Percentiles rank a stretch among this genome's conserved stretches.
Evolutionary conservation across 1,284 basidiomycete species (phyloP).

Genomic region (Apiotrichum siamense): DNA sequence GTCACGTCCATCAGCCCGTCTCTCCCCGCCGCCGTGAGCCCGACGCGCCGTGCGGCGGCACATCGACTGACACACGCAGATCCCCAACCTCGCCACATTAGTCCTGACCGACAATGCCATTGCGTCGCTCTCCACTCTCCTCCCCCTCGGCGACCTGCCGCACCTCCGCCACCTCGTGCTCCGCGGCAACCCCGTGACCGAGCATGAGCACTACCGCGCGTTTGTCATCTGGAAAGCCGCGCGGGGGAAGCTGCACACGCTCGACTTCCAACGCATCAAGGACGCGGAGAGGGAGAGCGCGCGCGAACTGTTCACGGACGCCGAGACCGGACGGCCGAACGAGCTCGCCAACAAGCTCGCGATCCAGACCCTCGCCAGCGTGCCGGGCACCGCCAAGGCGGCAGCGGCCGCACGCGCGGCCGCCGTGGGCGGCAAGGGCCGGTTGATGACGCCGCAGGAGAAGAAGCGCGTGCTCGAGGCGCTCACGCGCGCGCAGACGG

Average conservation of each 20-base stretch:
- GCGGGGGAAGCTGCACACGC: conserved; percentile 64
- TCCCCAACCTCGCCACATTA: conserved; percentile 47
- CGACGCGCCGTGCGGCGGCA: conserved; percentile 8
- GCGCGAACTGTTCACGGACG: conserved; percentile 67
- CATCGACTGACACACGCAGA: conserved; percentile 22
- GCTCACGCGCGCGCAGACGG: conserved; percentile 80
- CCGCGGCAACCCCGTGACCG: conserved; percentile 82
- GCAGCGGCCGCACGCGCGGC: conserved; percentile 53
- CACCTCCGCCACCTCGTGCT: conserved; percentile 75
- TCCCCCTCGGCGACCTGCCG: conserved; percentile 70
- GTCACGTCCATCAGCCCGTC: conserved; percentile 68
- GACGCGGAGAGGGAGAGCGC: conserved; percentile 78
- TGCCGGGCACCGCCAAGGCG: conserved; percentile 54
- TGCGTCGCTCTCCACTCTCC: conserved; percentile 78
- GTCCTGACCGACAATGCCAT: conserved; percentile 45
- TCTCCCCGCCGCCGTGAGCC: conserved; percentile 42
- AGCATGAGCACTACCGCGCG: conserved; percentile 94
- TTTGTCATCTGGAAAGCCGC: conserved; percentile 60
- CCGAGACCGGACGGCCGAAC: conserved; percentile 64
- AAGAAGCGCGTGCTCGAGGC: conserved; percentile 82
- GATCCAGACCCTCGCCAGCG: conserved; percentile 63
- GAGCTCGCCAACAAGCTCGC: conserved; percentile 71
- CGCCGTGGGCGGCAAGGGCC: conserved; percentile 51
- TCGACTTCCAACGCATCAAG: conserved; percentile 94
- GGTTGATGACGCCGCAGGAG: conserved; percentile 88